A percentile compares a stretch with the other conserved stretches of the same genome.
These are phyloP conservation scores for Candida railenensis DNA, from an alignment of 805 yeast genomes.

Conservation along the genomic window DNA sequence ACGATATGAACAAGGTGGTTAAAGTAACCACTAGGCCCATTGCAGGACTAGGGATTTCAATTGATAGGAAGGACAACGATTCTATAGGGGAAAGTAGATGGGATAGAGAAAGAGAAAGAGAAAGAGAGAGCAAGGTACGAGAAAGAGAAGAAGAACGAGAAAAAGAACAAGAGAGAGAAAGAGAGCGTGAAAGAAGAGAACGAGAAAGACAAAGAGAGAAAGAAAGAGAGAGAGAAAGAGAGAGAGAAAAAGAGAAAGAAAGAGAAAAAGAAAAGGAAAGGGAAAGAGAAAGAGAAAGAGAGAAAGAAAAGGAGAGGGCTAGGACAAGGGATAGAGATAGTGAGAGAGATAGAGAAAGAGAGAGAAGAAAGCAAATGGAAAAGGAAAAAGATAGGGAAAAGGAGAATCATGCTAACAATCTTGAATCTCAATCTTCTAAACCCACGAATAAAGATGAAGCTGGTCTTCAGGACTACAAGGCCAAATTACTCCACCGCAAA, in stretches of 20 bases:
- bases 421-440: not conserved
- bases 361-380: not conserved
- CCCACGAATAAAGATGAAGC: not conserved
- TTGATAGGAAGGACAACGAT: not conserved
- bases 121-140: conserved; percentile 1
- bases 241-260: not conserved
- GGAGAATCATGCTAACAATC: not conserved
- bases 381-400: not conserved
- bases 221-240: not conserved
- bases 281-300: not conserved
- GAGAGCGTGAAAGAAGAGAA: conserved; percentile 1
- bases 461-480: not conserved
- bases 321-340: not conserved
- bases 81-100: no score
- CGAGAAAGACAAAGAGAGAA: not conserved
- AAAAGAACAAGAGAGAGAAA: not conserved
- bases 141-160: not conserved
- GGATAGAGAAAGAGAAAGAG: not conserved
- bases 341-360: conserved; percentile 4
- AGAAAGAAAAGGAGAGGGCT: not conserved
- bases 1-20: not conserved
- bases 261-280: conserved; percentile 3
- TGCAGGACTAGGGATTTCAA: conserved; percentile 3
- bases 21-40: conserved; percentile 1
- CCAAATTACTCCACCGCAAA: conserved; percentile 9